Evolutionary conservation across 164 flowering plant species (phyloP).

Genomic region (Santalum album): DNA sequence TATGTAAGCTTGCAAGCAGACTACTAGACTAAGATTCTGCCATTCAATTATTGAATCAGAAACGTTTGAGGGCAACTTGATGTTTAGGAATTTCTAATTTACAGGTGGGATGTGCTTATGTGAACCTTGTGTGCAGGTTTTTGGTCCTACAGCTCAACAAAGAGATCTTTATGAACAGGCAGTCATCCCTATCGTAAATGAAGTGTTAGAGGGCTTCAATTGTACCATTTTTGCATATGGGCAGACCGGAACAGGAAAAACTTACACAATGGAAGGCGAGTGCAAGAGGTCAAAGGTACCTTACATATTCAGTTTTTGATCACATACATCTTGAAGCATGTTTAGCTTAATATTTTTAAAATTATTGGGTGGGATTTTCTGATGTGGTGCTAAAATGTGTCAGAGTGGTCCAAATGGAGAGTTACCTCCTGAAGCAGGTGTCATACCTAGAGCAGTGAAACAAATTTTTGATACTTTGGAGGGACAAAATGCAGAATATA

Average conservation of each 20-base stretch:
- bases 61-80: too few relatives aligned
- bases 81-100: too few relatives aligned
- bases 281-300: slow-evolving; percentile 80
- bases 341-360: not conserved
- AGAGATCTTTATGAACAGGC: slow-evolving; percentile 91
- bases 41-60: too few relatives aligned
- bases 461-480: slow-evolving; percentile 95
- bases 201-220: slow-evolving; percentile 91
- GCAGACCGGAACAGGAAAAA: slow-evolving; percentile 97
- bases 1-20: too few relatives aligned
- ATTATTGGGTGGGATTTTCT: not conserved
- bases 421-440: slow-evolving; percentile 87
- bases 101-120: not conserved
- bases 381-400: too few relatives aligned
- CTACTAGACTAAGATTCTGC: too few relatives aligned
- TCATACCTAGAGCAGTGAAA: slow-evolving; percentile 87
- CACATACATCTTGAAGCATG: not conserved
- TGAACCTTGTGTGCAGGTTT: slow-evolving; percentile 41
- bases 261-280: slow-evolving; percentile 97
- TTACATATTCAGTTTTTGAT: not conserved
- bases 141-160: slow-evolving; percentile 87
- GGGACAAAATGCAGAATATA: slow-evolving; percentile 90
- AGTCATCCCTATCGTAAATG: slow-evolving; percentile 82
- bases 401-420: slow-evolving; percentile 83
- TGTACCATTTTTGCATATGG: slow-evolving; percentile 99